Base-by-base conservation (phyloP, 805 yeast genomes). In the Cyberlindnera americana region DNA sequence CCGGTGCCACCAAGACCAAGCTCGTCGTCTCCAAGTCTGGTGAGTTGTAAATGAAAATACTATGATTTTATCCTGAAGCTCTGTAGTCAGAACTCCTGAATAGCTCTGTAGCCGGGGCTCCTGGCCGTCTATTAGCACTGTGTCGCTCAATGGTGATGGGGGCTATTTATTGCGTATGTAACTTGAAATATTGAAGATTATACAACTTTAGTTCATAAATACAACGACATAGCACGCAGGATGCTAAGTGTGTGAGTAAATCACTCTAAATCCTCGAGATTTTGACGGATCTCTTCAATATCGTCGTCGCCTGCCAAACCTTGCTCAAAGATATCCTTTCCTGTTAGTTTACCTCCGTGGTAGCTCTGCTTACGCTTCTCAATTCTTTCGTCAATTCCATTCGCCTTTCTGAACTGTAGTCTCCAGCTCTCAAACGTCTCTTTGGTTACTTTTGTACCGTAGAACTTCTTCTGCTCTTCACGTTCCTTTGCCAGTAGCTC, bases 401-500 rank as follows among this genome's bases (percentile, higher is more conserved):
- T 64, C 53, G 86, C 96, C 41, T 69, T 65, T 42, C 95, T 72
- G 62, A 93, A 90, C 37, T 63, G 67, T 3, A 42, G 40, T 55
- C 95, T 71, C 99, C 99, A 91, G 33, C 60, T 69, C 2, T 59
- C 57, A 59, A 76, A 91, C n/a, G 82, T 70, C 50, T 85, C 95
- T 13, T 61, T 64, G 2, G 97, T 91, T 6, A 91, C 96, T 39
- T 83, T 77, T 1, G 98, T 93, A 25, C 99, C 99, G 29, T 72
- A 69, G 64, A 91, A 91, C 62, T 93, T 93, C 60, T 81, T 82
- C 59, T 88, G 95, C 58, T 89, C 96, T 60, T 82, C 81, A 52
- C 69, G 72, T 59, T 93, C 98, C 47, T 77, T 78, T 17, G 70
- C 79, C 37, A 71, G 65, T 15, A 83, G 63, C 46, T 72, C 74